Evolutionary conservation across 78 protist genomes (phyloP), one percentile per base, ranked within the genome.

Genomic region (Chrysochromulina parva): DNA sequence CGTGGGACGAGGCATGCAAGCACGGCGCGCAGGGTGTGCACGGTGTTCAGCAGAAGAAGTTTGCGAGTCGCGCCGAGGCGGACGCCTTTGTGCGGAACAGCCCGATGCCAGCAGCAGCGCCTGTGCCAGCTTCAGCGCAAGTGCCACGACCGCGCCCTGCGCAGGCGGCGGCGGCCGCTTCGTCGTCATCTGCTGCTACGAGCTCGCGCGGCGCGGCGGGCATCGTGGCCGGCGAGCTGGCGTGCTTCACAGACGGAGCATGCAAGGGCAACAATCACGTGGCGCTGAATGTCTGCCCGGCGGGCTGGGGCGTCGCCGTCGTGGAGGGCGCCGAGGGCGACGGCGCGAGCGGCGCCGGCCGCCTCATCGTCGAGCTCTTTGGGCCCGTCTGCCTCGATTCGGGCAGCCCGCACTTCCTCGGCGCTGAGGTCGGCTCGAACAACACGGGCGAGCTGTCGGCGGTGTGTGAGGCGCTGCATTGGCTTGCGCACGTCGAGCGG

Each of bases 391-490:
- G 1, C 13, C 13, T 48, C 58, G 82, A 74, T 55, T 3, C 11
- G 57, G 57, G 6, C 28, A 19, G 10, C 82, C 57, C 82, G 4
- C 4, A 0, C 26, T 74, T 4, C 24, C 50, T 74, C 55, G 82
- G 82, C 82, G 82, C 82, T 2, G 55, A 38, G 82, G 57, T 74
- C 26, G 13, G 82, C 53, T 48, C 57, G 26, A 74, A 74, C 55
- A 74, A 74, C 82, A 74, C 82, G 54, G 82, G 57, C 82, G 82
- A 74, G 82, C 82, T 74, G 26, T 74, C 82, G 17, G 82, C 82
- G 17, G 7, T 74, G 26, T 74, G 82, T 55, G 76, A 67, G 76
- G 82, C 82, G 55, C 82, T 74, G 28, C 55, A 3, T 19, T 74
- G 54, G 54, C 55, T 74, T 7, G n/a, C 7, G n/a, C 26, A 55